Percentiles rank a stretch among this genome's conserved stretches.
Conservation (phyloP, 2,329 filamentous ascomycete genomes). For the Aureobasidium namibiae region DNA sequence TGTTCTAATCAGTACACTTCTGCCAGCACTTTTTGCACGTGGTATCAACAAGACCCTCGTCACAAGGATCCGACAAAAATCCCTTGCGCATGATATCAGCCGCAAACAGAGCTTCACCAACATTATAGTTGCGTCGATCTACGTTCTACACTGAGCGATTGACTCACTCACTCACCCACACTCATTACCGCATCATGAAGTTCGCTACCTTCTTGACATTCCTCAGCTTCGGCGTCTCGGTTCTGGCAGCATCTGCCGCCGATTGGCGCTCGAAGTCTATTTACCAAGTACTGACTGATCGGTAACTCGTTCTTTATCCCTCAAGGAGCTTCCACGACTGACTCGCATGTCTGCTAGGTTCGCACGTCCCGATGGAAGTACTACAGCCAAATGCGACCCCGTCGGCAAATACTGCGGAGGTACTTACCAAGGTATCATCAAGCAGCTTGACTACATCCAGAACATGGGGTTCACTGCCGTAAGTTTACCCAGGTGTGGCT, state of each 20-base stretch:
- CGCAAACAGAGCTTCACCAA: neutral
- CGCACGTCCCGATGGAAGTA: slow-evolving; percentile 32
- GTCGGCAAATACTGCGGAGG: slow-evolving; percentile 50
- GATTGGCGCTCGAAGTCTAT: slow-evolving; percentile 33
- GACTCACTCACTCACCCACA: too few relatives aligned
- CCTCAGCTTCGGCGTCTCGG: neutral
- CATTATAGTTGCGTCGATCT: neutral
- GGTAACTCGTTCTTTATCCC: slow-evolving; percentile 18
- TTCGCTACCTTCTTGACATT: neutral
- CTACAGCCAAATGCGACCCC: slow-evolving; percentile 30
- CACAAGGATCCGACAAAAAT: neutral
- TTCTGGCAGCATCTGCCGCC: slow-evolving; percentile 16
- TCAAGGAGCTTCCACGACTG: neutral
- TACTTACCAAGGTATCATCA: slow-evolving; percentile 50
- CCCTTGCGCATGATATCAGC: neutral
- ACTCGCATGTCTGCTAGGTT: slow-evolving; percentile 21
- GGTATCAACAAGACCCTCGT: neutral
- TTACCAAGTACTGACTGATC: slow-evolving; percentile 37
- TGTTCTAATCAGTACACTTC: neutral
- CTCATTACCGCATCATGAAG: neutral
- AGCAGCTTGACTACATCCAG: slow-evolving; percentile 55
- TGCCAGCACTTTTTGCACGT: neutral
- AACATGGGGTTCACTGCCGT: slow-evolving; percentile 53
- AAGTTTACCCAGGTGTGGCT: slow-evolving; percentile 20
- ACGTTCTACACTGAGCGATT: neutral